phyloP scores from a whole-genome alignment of 2,329 filamentous ascomycete species.

The Aspergillus viridinutans region DNA sequence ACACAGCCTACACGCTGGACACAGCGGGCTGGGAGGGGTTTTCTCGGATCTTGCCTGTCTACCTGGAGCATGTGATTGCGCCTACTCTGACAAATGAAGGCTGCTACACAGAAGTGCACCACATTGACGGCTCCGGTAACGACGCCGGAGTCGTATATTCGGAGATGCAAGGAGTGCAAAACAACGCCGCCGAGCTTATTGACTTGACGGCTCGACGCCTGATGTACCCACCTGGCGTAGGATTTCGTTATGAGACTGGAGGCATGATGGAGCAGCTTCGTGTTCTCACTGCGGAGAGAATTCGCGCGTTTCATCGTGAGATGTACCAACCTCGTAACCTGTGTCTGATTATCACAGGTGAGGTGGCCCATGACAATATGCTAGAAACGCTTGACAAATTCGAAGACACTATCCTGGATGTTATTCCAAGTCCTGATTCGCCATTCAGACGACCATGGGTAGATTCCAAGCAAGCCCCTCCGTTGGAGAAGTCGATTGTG shows the following conservation, averaged over 20 bases:
- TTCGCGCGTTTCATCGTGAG: conserved; percentile 87
- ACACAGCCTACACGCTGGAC: conserved; percentile 93
- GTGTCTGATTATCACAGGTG: conserved; percentile 85
- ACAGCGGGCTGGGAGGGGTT: conserved; percentile 97
- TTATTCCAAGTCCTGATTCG: conserved; percentile 69
- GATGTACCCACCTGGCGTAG: conserved; percentile 82
- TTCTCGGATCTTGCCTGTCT: conserved; percentile 87
- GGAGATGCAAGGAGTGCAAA: conserved; percentile 96
- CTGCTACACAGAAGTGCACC: conserved; percentile 94
- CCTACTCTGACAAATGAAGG: conserved; percentile 89
- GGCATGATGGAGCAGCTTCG: conserved; percentile 92
- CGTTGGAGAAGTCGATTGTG: conserved; percentile 66
- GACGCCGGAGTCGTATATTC: conserved; percentile 98
- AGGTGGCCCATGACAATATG: conserved; percentile 77
- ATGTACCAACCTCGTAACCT: conserved; percentile 99
- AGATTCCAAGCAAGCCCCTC: conserved; percentile 74
- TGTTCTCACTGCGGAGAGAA: conserved; percentile 79
- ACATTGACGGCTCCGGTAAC: conserved; percentile 87
- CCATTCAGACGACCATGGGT: conserved; percentile 88
- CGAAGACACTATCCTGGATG: conserved; percentile 77
- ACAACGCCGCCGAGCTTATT: conserved; percentile 79
- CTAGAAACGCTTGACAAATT: conserved; percentile 80
- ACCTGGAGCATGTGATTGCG: conserved; percentile 87
- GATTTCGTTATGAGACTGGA: conserved; percentile 96
- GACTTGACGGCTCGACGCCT: conserved; percentile 74